Evolutionary conservation across 169 alveolate species (phyloP).

Genomic region (Cryptosporidium sp.): DNA sequence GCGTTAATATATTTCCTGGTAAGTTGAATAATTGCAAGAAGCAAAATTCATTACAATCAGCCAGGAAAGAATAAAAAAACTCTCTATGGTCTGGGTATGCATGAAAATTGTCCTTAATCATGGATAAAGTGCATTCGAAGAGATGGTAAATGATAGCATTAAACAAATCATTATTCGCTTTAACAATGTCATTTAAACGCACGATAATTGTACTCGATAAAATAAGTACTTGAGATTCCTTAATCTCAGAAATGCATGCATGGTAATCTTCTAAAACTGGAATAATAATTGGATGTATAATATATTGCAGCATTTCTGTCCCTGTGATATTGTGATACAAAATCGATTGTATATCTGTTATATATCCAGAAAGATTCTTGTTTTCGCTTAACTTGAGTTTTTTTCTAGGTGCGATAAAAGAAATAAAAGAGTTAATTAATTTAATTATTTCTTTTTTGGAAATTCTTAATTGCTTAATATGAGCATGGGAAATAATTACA

Average conservation of each 20-base stretch:
- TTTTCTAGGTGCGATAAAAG: slow-evolving; percentile 64
- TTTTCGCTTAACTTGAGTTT: slow-evolving; percentile 46
- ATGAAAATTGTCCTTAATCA: slow-evolving; percentile 91
- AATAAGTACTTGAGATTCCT: slow-evolving; percentile 50
- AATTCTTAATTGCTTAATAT: slow-evolving; percentile 64
- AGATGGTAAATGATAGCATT: slow-evolving; percentile 87
- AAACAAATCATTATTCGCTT: slow-evolving; percentile 80
- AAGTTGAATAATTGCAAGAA: slow-evolving; percentile 84
- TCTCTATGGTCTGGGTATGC: slow-evolving; percentile 92
- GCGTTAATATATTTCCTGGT: slow-evolving; percentile 85
- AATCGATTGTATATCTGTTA: slow-evolving; percentile 37
- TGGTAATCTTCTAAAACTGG: slow-evolving; percentile 67
- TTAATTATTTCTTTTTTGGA: slow-evolving; percentile 69
- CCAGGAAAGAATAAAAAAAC: slow-evolving; percentile 86
- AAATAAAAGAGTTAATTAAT: slow-evolving; percentile 47
- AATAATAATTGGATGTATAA: slow-evolving; percentile 42
- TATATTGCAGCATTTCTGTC: slow-evolving; percentile 54
- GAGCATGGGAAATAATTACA: slow-evolving; percentile 31
- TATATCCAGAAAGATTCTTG: slow-evolving; percentile 28
- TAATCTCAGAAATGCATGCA: slow-evolving; percentile 33
- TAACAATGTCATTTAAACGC: slow-evolving; percentile 52
- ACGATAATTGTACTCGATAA: slow-evolving; percentile 43
- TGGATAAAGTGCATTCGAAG: slow-evolving; percentile 88
- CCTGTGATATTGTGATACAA: slow-evolving; percentile 61
- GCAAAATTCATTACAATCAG: slow-evolving; percentile 86